Conservation (phyloP, 2,329 filamentous ascomycete species). For the Talaromyces marneffei region DNA sequence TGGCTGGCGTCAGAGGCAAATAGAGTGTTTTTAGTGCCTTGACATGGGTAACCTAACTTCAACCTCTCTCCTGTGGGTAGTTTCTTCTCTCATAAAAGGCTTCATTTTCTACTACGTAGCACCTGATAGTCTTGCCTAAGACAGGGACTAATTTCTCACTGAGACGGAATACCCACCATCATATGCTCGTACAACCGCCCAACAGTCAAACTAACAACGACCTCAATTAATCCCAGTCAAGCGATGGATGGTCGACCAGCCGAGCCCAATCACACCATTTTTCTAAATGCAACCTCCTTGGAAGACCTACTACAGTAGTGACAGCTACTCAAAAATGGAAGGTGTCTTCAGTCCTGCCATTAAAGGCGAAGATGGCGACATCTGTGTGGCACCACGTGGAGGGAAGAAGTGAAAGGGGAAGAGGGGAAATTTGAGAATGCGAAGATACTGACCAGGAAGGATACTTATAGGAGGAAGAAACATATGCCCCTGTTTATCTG, state of each 20-base stretch:
- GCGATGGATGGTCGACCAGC: not conserved
- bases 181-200: not conserved
- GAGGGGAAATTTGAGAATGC: not conserved
- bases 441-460: not conserved
- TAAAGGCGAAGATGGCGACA: not conserved
- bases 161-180: not conserved
- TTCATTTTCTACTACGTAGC: not conserved
- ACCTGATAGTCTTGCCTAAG: not conserved
- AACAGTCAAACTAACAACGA: not conserved
- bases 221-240: not conserved
- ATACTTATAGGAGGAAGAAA: not conserved
- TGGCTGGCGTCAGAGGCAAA: not conserved
- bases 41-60: not conserved
- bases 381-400: not conserved
- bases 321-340: not conserved
- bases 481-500: not conserved
- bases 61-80: not conserved
- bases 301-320: not conserved
- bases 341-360: not conserved
- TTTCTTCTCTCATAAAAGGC: not conserved
- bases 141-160: not conserved
- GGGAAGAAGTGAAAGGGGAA: not conserved
- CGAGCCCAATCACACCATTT: not conserved
- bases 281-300: not conserved
- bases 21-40: not conserved